These are phyloP conservation scores for Alloteropsis semialata DNA, from an alignment of 176 grass and related monocot genomes.

Conservation along the genomic window DNA sequence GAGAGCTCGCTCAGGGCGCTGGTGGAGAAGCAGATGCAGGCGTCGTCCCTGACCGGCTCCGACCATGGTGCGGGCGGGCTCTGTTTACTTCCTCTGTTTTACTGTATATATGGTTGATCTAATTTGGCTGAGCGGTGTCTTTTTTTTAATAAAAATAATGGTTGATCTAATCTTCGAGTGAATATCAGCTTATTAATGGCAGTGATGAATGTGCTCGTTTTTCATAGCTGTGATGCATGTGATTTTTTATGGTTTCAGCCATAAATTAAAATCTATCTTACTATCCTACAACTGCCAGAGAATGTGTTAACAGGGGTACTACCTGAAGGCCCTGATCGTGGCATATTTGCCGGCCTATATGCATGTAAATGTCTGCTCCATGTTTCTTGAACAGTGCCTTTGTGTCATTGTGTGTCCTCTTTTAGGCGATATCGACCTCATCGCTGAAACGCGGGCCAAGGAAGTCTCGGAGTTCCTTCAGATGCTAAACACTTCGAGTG, in stretches of 20 bases:
- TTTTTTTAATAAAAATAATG: too few species aligned
- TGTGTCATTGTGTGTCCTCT: background rate
- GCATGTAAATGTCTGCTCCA: background rate
- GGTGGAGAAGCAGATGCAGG: slow-evolving; percentile 63
- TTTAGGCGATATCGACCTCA: slow-evolving; percentile 60
- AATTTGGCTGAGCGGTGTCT: too few species aligned
- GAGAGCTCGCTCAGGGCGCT: slow-evolving; percentile 54
- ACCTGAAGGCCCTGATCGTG: background rate
- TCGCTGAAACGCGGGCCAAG: slow-evolving; percentile 55
- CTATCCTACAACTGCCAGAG: background rate
- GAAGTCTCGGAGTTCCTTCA: slow-evolving; percentile 80
- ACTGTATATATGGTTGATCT: background rate
- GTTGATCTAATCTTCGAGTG: too few species aligned
- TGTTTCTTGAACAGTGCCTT: slow-evolving; percentile 23
- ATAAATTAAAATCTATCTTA: too few species aligned
- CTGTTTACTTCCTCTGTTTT: too few species aligned
- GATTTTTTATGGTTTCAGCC: background rate
- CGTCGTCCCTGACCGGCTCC: slow-evolving; percentile 18
- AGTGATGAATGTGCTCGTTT: slow-evolving; percentile 17
- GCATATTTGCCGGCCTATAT: slow-evolving; percentile 6
- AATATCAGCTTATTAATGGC: slow-evolving; percentile 6
- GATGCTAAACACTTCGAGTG: slow-evolving; percentile 79
- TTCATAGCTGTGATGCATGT: background rate
- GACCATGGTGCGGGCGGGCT: slow-evolving; percentile 20
- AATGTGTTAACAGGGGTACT: background rate